Evolutionary conservation across 2,329 filamentous ascomycete genomes (phyloP), one percentile per base, ranked within the genome.

Genomic region (Pseudocercospora cruenta): DNA sequence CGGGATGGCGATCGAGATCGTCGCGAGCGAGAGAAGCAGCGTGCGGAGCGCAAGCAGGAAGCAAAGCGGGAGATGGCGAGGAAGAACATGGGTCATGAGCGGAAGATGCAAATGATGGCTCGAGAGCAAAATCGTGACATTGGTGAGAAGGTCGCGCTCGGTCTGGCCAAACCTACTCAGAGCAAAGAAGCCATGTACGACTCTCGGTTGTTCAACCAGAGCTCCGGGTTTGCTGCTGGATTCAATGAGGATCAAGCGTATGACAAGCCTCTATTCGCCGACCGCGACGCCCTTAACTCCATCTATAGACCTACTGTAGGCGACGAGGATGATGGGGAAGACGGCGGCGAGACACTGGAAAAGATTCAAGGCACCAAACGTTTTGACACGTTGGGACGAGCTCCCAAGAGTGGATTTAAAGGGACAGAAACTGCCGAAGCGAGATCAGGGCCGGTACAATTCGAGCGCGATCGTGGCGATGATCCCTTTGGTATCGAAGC

Each of bases 161-260:
- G 95, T 3, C 82, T 98, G 58, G 95, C 95, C 5, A 99, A 98
- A 79, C 95, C 95, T 2, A 97, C 95, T 3, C 91, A 95, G 77
- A 91, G 90, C 59, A 90, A 90, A 63, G 95, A 99, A 79, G 90
- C 91, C 24, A 98, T 98, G 95, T 99, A 96, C 82, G 95, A 99
- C 81, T 96, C 93, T 1, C 86, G 95, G 47, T 82, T 99, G 31
- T 99, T 99, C 81, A 97, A 98, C 80, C 93, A 96, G 80, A 91
- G 89, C 5, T 94, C 91, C 73, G 95, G 95, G 0, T 96, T 99
- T 77, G 90, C 93, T 72, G 74, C 75, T 5, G 95, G 94, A 0
- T 93, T 97, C 85, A 99, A 99, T 79, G 95, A 99, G 79, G 95
- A 99, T 78, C 95, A 99, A 76, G 89, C 90, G 0, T 99, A 98